Evolutionary conservation across 2,329 filamentous ascomycete species (phyloP), one percentile per base, ranked within the genome.

Genomic region (Paecilomyces niveus): DNA sequence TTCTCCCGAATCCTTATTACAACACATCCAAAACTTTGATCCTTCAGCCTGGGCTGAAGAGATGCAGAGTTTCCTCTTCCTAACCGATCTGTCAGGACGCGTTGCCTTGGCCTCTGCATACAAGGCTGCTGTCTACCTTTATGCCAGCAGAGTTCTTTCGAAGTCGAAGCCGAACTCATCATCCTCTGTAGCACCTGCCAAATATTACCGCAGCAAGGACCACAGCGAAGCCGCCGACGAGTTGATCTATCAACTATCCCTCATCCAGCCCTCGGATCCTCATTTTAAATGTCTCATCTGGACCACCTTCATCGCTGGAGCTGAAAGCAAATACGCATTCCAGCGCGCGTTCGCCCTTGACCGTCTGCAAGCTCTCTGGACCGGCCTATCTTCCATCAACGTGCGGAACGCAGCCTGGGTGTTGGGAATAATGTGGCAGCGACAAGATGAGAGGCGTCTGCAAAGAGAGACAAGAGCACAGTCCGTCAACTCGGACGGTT

Each of bases 71-170:
- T 71, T 65, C 57, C 64, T 67, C 39, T 82, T 79, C 68, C 78
- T 83, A 26, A 66, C 74, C 1, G 74, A 78, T 15, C 69, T 83
- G 11, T 73, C 77, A 54, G 70, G 74, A 61, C 79, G 78, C 55
- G 77, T 84, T 55, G 73, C 74, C 56, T 77, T 83, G 1, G 82
- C 74, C 29, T 68, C 66, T 53, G 64, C 71, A 56, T 75, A 74
- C 63, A 71, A 75, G 62, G 67, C 70, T 24, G 68, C 72, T 50
- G 72, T 76, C 53, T 74, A 75, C 58, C 70, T 76, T 31, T 76
- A 76, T 58, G 70, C 73, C 11, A 72, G 70, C 53, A 68, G 73
- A 8, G 72, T 75, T 1, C 70, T 76, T 55, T 73, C 72, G 7
- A 53, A 55, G 54, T 55, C 55, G 33, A 53, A 31, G 21, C 52